Evolutionary conservation across 163 green algal species (phyloP), one percentile per base, ranked within the genome.

Genomic region (Chloromonas sp.): DNA sequence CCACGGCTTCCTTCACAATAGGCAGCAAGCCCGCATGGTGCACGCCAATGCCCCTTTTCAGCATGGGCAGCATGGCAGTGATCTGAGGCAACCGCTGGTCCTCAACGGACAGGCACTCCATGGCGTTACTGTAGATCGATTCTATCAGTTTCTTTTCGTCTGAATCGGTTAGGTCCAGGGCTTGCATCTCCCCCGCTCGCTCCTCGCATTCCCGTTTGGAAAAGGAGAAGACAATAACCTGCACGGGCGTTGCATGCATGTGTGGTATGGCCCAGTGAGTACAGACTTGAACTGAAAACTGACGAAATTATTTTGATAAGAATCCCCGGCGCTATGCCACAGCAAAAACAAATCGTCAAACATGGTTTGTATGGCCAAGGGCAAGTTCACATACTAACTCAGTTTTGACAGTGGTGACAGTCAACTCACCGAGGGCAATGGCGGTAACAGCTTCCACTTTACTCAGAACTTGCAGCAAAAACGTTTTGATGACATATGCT

Each of bases 1-100:
- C 97, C 83, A 98, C 94, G 8, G 98, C 84, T 15, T 83, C 80
- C 60, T 83, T 83, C 2, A 83, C 60, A 36, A 99, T 96, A 77
- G 96, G 96, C 81, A 99, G 89, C 88, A 99, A 89, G 0, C 96
- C 96, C 0, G 91, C 96, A 89, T 99, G 96, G 89, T 99, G 96
- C 81, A 98, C 91, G 3, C 90, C 96, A 61, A 99, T 94, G 60
- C 96, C 96, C 1, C 88, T 60, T 85, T 84, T 87, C 71, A 99
- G 92, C 85, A 98, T 93, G 71, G 95, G 93, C 89, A 98, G 90
- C 83, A 99, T 92, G 8, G 66, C 66, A 3, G 66, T 74, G 11
- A 98, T 90, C 84, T 91, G 87, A 0, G 93, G 92, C 86, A 97
- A 88, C 2, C 84, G 74, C 15, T 90, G 88, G 90, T 97, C 94